Conservation (phyloP, 306 rosid genomes). For the Senna siamea region DNA sequence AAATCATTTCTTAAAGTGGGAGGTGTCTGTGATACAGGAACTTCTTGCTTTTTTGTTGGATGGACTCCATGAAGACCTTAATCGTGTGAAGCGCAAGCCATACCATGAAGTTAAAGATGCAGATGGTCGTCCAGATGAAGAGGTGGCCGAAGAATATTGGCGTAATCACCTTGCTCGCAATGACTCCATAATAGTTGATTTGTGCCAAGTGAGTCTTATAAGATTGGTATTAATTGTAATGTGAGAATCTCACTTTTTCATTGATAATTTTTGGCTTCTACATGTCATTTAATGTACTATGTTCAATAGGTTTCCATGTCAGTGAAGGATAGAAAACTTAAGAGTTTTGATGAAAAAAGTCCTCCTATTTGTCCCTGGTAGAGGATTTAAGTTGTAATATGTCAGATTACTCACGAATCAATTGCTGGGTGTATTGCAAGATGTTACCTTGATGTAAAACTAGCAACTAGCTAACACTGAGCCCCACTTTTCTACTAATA, state of each 20-base stretch:
- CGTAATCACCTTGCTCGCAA: conserved; percentile 84
- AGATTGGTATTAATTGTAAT: not conserved
- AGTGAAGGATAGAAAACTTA: not conserved
- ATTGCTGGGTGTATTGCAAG: not conserved
- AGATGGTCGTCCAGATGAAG: conserved; percentile 74
- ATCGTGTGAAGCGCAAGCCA: conserved; percentile 83
- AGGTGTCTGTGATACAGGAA: conserved; percentile 52
- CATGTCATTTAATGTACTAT: not conserved
- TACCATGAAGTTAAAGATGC: conserved; percentile 79
- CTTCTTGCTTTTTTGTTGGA: conserved; percentile 92
- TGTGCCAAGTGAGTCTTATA: conserved; percentile 31
- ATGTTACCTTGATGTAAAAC: not conserved
- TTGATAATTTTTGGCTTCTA: not conserved
- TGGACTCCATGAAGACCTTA: conserved; percentile 91
- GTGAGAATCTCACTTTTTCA: not conserved
- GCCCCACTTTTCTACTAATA: not conserved
- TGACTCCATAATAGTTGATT: conserved; percentile 77
- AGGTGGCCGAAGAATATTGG: conserved; percentile 88
- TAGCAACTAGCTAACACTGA: not conserved
- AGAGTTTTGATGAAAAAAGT: not conserved
- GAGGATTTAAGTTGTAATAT: not conserved
- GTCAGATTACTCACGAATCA: not conserved
- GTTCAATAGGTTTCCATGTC: not conserved
- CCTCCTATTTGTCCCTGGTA: not conserved
- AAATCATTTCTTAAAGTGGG: not conserved